Conservation (phyloP, 179 eudicot species). For the Spinacia oleracea region DNA sequence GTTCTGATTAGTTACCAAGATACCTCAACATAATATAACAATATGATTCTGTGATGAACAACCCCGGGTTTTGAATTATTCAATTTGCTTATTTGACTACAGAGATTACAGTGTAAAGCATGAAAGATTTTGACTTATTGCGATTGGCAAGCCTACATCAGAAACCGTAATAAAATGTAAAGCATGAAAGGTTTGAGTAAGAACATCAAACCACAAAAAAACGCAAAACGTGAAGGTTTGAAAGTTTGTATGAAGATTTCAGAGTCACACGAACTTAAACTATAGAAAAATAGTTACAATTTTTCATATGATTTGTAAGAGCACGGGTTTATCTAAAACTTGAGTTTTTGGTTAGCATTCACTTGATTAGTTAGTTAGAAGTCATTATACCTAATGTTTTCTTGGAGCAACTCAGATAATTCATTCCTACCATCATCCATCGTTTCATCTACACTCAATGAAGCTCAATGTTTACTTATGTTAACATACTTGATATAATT, state of each 20-base stretch:
- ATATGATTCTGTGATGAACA: background rate
- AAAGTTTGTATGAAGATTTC: background rate
- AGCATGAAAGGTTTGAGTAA: background rate
- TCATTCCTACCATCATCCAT: background rate
- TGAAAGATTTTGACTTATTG: too few species aligned
- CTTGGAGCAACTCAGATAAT: background rate
- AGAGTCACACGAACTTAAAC: background rate
- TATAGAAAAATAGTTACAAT: background rate
- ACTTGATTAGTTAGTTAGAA: background rate
- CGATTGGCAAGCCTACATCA: background rate
- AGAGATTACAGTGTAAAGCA: background rate
- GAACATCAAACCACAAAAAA: background rate
- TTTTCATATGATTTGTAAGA: background rate
- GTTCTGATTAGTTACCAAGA: background rate
- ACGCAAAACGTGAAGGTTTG: background rate
- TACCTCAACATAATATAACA: background rate
- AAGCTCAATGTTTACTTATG: background rate
- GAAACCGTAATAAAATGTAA: background rate
- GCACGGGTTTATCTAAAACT: background rate
- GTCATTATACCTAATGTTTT: background rate
- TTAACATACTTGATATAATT: background rate
- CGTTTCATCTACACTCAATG: background rate
- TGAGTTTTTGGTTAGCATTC: background rate
- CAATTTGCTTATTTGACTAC: background rate
- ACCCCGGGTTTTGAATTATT: background rate